Percentiles rank a stretch among this genome's conserved stretches.
phyloP scores from a whole-genome alignment of 306 rosid genomes.

The Senna tora region DNA sequence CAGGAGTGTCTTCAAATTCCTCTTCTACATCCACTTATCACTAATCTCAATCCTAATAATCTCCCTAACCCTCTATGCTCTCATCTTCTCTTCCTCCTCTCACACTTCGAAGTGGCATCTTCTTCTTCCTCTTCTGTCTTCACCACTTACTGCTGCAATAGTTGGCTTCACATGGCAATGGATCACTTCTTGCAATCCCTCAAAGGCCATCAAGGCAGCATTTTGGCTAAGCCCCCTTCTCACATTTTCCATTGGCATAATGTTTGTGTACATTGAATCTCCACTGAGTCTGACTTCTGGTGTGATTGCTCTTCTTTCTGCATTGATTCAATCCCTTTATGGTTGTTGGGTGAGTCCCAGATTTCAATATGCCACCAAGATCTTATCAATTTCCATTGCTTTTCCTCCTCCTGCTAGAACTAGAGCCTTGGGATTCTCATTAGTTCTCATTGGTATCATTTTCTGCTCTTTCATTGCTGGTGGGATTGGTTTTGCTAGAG shows the following conservation, averaged over 20 bases:
- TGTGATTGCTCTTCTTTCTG: slow-evolving; percentile 45
- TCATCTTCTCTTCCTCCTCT: slow-evolving; percentile 40
- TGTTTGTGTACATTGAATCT: slow-evolving; percentile 52
- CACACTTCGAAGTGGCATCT: slow-evolving; percentile 55
- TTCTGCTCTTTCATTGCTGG: slow-evolving; percentile 54
- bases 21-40: slow-evolving; percentile 55
- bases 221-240: slow-evolving; percentile 68
- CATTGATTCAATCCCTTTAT: slow-evolving; percentile 59
- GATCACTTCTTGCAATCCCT: slow-evolving; percentile 46
- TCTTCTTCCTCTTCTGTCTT: slow-evolving; percentile 60
- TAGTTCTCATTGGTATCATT: slow-evolving; percentile 43
- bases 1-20: slow-evolving; percentile 41
- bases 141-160: slow-evolving; percentile 53
- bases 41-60: slow-evolving; percentile 46
- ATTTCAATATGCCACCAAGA: slow-evolving; percentile 46
- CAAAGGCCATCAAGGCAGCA: slow-evolving; percentile 54
- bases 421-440: slow-evolving; percentile 31
- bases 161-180: slow-evolving; percentile 62
- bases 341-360: slow-evolving; percentile 70
- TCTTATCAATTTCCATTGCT: slow-evolving; percentile 53
- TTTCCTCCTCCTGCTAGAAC: slow-evolving; percentile 55
- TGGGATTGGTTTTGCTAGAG: slow-evolving; percentile 73
- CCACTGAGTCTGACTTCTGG: slow-evolving; percentile 50
- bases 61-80: slow-evolving; percentile 49
- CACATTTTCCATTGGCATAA: slow-evolving; percentile 52